A percentile compares a stretch with the other conserved stretches of the same genome.
These are phyloP conservation scores for Pisolithus marmoratus DNA, from an alignment of 768 basidiomycete species.

Conservation along the genomic window DNA sequence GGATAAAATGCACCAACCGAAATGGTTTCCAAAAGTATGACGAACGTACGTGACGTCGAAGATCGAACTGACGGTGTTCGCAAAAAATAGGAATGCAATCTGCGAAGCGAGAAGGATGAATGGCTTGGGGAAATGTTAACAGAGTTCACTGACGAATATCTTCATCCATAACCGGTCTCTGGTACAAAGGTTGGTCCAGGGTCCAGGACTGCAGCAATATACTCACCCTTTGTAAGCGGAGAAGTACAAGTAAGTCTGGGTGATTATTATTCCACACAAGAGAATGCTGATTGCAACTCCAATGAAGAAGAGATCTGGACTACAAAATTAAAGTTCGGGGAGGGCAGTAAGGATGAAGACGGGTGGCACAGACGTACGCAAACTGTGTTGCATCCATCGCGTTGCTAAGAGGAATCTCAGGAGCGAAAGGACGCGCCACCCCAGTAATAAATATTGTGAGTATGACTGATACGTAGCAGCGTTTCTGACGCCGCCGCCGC, in stretches of 20 bases:
- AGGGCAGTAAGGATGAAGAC: background rate
- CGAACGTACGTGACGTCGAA: conserved; percentile 44
- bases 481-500: too few relatives aligned
- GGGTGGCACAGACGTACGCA: background rate
- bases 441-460: too few relatives aligned
- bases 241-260: conserved; percentile 43
- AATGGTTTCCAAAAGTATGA: conserved; percentile 38
- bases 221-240: conserved; percentile 33
- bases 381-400: background rate
- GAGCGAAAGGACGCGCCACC: too few relatives aligned
- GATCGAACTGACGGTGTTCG: conserved; percentile 40
- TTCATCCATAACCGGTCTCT: conserved; percentile 45
- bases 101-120: conserved; percentile 9
- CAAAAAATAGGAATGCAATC: conserved; percentile 37
- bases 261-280: conserved; percentile 46
- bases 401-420: too few relatives aligned
- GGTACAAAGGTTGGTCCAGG: background rate
- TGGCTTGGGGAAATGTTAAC: background rate
- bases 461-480: too few relatives aligned
- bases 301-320: conserved; percentile 46
- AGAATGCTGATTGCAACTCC: conserved; percentile 42
- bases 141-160: conserved; percentile 28
- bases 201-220: background rate
- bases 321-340: conserved; percentile 9
- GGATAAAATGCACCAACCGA: conserved; percentile 27